Evolutionary conservation across 129 eudicot genomes (phyloP), one percentile per base, ranked within the genome.

Genomic region (Chrysanthemum lavandulifolium): DNA sequence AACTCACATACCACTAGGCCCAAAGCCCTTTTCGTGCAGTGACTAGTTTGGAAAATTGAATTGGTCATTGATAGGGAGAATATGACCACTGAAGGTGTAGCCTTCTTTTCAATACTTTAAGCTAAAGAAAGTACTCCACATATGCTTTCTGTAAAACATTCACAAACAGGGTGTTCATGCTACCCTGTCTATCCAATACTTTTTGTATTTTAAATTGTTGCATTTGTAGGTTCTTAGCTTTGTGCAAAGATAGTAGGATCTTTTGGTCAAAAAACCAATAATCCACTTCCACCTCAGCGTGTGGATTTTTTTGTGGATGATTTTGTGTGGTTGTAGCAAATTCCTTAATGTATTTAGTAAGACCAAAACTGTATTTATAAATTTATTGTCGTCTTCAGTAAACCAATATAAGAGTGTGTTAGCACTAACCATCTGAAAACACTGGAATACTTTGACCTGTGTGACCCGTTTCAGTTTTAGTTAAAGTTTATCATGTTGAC

Each of bases 191-290:
- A 40, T 40, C 10, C 47, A 6, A 6, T 40, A 40, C 47, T 7
- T 40, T 40, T 40, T 40, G 2, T 40, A 40, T 40, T 6, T 40
- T 40, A 40, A 0, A 40, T 40, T 40, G 47, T 40, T 40, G 47
- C 10, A 51, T 60, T 63, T 73, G 69, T 11, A 61, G 21, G 33
- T 60, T 63, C 61, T 58, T 15, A 61, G 21, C 14, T 52, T 18
- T 27, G 56, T 36, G 3, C 13, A 13, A 25, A 11, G 36, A 18
- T 23, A 18, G 40, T 59, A 21, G 25, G 36, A 47, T 75, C 63
- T 52, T 13, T 33, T 21, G 51, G n/a, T n/a, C n/a, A n/a, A n/a
- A n/a, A n/a, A n/a, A n/a, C n/a, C n/a, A n/a, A n/a, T n/a, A n/a
- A n/a, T n/a, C n/a, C n/a, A n/a, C n/a, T n/a, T n/a, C n/a, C n/a